Evolutionary conservation across 1,284 basidiomycete genomes (phyloP).

Genomic region (Puccinia horiana): DNA sequence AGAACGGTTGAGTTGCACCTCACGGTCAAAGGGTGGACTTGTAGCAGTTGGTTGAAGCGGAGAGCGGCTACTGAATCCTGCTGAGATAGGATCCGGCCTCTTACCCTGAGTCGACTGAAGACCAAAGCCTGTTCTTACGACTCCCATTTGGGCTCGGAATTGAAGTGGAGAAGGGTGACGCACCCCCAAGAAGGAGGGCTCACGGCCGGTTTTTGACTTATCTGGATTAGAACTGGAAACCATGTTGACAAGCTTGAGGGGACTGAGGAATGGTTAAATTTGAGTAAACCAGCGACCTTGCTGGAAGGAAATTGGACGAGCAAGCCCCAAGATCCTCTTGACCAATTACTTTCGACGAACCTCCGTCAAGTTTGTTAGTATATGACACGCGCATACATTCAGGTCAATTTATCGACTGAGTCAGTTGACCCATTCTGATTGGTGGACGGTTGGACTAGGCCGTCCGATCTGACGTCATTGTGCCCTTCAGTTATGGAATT

Average conservation of each 20-base stretch:
- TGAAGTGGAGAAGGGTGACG: conserved; percentile 16
- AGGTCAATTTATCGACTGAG: background rate
- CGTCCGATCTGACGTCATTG: background rate
- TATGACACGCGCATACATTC: background rate
- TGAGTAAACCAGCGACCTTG: background rate
- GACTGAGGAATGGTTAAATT: background rate
- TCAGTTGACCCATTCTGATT: background rate
- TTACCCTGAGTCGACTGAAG: no score
- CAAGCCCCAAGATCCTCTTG: background rate
- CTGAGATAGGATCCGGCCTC: background rate
- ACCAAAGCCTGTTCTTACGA: background rate
- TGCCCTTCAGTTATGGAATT: background rate
- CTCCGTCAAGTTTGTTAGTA: background rate
- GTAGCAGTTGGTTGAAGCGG: background rate
- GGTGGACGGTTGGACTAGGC: background rate
- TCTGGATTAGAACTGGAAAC: background rate
- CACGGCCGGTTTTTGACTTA: background rate
- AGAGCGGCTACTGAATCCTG: background rate
- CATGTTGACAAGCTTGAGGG: background rate
- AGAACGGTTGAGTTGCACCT: background rate
- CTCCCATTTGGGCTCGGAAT: background rate
- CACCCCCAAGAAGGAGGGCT: background rate
- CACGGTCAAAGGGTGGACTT: background rate
- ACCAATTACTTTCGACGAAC: background rate
- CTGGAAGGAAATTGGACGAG: background rate